Base-by-base conservation (phyloP, 192 early-diverging fungal genomes). In the Funneliformis geosporum region DNA sequence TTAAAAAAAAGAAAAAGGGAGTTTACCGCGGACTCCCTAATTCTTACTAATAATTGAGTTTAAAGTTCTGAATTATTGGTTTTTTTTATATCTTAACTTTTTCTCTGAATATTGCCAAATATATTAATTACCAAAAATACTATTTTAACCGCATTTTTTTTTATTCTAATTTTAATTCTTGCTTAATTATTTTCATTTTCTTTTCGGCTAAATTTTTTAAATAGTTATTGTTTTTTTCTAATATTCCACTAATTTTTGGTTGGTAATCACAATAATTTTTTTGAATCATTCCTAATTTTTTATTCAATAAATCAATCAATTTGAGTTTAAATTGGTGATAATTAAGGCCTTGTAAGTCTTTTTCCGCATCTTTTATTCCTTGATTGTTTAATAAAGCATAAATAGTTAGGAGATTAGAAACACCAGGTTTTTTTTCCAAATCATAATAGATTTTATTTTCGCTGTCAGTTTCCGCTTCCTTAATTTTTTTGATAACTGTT, bases 381-480 rank as follows among this genome's bases (percentile, higher is more conserved):
- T 72, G 2, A 11, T 72, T 46, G 5, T 39, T 44, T 4, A 72
- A n/a, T 44, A 72, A 16, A 47, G 91, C 88, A n/a, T 94, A 92
- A 55, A 98, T 95, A 27, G 85, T 76, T 8, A 98, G 46, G 80
- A 98, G 79, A 73, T 96, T 98, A 40, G 91, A 88, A 10, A 98
- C 90, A 12, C 95, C 95, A 0, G 95, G 95, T 40, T 95, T 84
- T 2, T 81, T 73, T 8, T 73, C 80, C 2, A 5, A 5, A 8
- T 43, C 93, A 80, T 89, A 98, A 1, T 90, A 88, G 38, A 96
- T 90, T 1, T 89, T 89, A 4, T 76, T 71, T 11, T 88, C 82
- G 0, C 86, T 68, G 81, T 98, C 96, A 0, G 94, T 93, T 0
- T 87, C 86, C 4, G 95, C 92, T 38, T 88, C 83, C 8, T 84